These are phyloP conservation scores for Trifolium repens DNA, from an alignment of 306 rosid species.

Conservation along the genomic window DNA sequence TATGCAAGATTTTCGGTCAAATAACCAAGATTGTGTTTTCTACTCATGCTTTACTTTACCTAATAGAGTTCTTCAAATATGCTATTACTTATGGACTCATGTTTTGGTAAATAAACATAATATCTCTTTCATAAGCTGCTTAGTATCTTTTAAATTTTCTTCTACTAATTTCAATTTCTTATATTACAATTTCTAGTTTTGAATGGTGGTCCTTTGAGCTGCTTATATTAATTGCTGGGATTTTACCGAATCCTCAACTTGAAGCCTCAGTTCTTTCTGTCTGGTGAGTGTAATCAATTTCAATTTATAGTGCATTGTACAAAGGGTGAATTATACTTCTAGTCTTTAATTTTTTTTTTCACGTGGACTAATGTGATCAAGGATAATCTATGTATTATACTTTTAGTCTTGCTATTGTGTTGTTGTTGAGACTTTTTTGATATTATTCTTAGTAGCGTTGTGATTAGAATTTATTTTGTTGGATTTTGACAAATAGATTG, in stretches of 20 bases:
- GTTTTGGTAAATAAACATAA: conserved; percentile 47
- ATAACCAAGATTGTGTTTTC: conserved; percentile 54
- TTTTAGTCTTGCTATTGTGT: no score
- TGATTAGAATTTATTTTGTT: no score
- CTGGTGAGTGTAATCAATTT: conserved; percentile 45
- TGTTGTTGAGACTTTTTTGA: no score
- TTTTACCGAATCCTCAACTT: background rate
- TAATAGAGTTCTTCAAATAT: conserved; percentile 48
- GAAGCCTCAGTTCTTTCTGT: conserved; percentile 72
- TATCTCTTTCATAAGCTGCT: background rate
- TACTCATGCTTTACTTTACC: conserved; percentile 41
- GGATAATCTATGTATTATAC: no score
- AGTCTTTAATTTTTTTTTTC: no score
- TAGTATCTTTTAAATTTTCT: background rate
- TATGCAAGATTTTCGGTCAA: conserved; percentile 27
- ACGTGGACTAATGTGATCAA: no score
- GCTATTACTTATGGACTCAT: conserved; percentile 57
- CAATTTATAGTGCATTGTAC: background rate
- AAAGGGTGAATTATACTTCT: no score
- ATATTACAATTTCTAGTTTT: conserved; percentile 42
- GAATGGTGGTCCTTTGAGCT: conserved; percentile 82
- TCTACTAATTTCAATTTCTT: background rate
- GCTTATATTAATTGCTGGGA: conserved; percentile 59
- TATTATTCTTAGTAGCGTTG: no score
- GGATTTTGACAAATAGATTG: no score